These are phyloP conservation scores for Aspergillus alliaceus DNA, from an alignment of 2,329 filamentous ascomycete species.

Conservation along the genomic window DNA sequence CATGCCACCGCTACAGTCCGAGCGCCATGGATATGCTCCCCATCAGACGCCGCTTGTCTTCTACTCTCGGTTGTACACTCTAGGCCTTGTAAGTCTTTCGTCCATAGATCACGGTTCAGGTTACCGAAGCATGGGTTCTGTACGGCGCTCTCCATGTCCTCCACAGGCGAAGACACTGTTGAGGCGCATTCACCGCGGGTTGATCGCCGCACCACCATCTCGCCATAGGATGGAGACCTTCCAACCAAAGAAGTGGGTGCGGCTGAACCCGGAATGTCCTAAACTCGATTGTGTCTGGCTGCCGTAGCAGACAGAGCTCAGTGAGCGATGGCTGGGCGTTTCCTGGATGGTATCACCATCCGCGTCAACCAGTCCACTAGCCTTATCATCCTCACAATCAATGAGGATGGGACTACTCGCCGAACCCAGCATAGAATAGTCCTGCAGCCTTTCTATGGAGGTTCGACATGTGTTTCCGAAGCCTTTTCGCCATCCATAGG, in stretches of 20 bases:
- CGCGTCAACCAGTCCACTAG: neutral
- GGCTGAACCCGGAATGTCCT: neutral
- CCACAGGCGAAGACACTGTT: neutral
- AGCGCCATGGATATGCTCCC: neutral
- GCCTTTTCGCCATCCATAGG: neutral
- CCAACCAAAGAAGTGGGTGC: neutral
- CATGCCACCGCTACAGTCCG: neutral
- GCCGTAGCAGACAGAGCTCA: neutral
- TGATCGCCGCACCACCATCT: neutral
- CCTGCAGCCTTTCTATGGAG: neutral
- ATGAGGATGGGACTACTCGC: neutral
- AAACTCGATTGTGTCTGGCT: neutral
- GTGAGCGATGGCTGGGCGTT: neutral
- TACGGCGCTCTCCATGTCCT: neutral
- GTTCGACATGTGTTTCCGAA: neutral
- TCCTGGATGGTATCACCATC: neutral
- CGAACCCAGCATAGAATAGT: neutral
- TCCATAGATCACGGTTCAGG: neutral
- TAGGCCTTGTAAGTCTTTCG: neutral
- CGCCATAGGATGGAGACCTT: neutral
- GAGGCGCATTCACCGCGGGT: neutral
- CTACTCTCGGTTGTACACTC: rapidly evolving
- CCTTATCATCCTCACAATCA: neutral
- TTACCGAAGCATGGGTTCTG: neutral
- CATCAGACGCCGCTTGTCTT: neutral